These are phyloP conservation scores for Fremontodendron californicum DNA, from an alignment of 345 rosid genomes.

Conservation along the genomic window DNA sequence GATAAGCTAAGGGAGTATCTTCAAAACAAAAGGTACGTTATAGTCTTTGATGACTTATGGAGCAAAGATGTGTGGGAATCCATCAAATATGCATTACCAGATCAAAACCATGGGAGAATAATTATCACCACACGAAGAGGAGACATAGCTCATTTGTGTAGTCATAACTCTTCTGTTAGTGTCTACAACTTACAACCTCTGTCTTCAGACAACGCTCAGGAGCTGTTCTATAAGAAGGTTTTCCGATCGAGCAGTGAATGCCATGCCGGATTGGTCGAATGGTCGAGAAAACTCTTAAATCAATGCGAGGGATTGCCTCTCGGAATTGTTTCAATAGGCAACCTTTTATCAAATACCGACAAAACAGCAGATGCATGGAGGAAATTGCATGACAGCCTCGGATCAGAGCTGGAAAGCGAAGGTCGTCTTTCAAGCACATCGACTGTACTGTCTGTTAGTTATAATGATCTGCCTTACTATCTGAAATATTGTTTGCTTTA, in stretches of 20 bases:
- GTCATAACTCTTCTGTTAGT: neutral
- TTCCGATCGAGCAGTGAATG: neutral
- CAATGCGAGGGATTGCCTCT: neutral
- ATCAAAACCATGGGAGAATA: neutral
- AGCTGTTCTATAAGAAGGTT: constrained; percentile 7
- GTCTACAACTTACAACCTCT: constrained; percentile 14
- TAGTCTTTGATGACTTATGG: constrained; percentile 19
- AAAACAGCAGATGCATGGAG: constrained; percentile 27
- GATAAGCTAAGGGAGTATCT: neutral
- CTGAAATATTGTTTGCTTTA: constrained; percentile 19
- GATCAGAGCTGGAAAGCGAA: constrained; percentile 25
- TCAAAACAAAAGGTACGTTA: neutral
- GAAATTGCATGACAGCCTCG: constrained; percentile 24
- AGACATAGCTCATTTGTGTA: neutral
- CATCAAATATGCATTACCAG: constrained; percentile 11
- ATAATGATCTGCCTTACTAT: constrained; percentile 26
- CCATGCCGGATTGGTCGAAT: neutral
- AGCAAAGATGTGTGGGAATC: constrained; percentile 4
- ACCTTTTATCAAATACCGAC: neutral
- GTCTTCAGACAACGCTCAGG: neutral
- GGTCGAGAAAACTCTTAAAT: neutral
- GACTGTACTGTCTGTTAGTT: constrained; percentile 28
- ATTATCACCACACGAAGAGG: constrained; percentile 10
- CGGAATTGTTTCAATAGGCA: neutral
- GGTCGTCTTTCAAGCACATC: constrained; percentile 27